phyloP scores from a whole-genome alignment of 1,284 basidiomycete species.

The Taiwanofungus camphoratus region DNA sequence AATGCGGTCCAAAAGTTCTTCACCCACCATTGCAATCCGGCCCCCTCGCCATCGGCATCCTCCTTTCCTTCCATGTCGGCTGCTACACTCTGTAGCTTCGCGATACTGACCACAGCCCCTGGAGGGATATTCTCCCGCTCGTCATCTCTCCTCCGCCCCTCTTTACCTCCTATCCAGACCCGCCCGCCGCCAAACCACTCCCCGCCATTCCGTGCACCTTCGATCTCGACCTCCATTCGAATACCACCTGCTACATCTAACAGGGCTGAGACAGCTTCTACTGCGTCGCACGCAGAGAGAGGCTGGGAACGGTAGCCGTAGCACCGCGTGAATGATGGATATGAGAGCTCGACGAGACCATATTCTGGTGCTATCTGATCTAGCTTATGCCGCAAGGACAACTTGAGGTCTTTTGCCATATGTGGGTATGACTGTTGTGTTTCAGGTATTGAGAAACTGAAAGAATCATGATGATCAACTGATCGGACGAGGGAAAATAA shows the following conservation, averaged over 20 bases:
- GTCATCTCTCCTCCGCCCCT: conserved; percentile 37
- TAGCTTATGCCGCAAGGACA: conserved; percentile 76
- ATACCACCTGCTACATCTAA: conserved; percentile 90
- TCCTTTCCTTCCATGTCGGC: conserved; percentile 30
- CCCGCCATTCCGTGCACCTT: conserved; percentile 78
- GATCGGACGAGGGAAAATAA: background rate
- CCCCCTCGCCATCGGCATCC: conserved; percentile 34
- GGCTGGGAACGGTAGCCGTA: conserved; percentile 87
- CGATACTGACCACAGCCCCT: conserved; percentile 20
- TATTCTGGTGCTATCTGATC: conserved; percentile 94
- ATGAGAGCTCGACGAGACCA: conserved; percentile 91
- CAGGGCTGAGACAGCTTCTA: conserved; percentile 86
- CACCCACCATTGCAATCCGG: conserved; percentile 73
- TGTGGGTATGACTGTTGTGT: conserved; percentile 92
- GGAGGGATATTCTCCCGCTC: conserved; percentile 43
- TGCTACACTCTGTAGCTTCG: conserved; percentile 21
- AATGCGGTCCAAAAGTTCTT: conserved; percentile 93
- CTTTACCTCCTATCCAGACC: conserved; percentile 58
- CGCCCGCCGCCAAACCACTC: conserved; percentile 85
- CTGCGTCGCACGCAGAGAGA: conserved; percentile 88
- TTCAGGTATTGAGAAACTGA: conserved; percentile 88
- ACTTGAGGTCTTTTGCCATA: conserved; percentile 95
- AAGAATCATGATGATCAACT: background rate
- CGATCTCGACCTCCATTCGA: conserved; percentile 82
- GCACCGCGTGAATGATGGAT: conserved; percentile 88